Base-by-base conservation (phyloP, 2,329 filamentous ascomycete species). In the Stachybotrys chartarum region DNA sequence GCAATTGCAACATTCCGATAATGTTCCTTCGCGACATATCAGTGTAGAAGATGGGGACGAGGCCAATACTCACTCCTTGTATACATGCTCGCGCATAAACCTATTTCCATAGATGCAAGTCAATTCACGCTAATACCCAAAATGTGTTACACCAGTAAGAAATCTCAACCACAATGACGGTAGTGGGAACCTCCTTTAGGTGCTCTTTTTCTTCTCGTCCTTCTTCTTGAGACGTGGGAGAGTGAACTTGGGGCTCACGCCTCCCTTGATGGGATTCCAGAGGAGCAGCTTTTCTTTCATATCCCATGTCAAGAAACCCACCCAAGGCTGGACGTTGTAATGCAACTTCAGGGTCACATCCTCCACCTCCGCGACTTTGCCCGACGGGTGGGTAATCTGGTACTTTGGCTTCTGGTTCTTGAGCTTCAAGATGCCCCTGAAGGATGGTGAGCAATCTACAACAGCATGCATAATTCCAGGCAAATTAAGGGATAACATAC, bases 261-360 rank as follows among this genome's bases (percentile, higher is more conserved):
- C 87, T 6, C 82, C 84, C 62, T 78, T 75, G 58, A 91, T 65
- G 54, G 75, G 78, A 73, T 84, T 80, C 89, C 89, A 92, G 52
- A 75, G 69, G 10, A 82, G 82, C 55, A 82, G 71, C 60, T 82
- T 77, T 47, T 68, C 63, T 59, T 78, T 71, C 59, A 84, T 78
- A 66, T 88, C 87, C 94, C 94, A 99, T 47, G 88, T 88, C 70
- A 97, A 73, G 53, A 87, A 74, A 14, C 94, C 94, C 11, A 99
- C 91, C 90, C 93, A 97, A 35, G 94, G 94, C 78, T 99, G 94
- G 57, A 97, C 88, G 74, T 97, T 97, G 84, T 96, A 99, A 68
- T 94, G 87, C 54, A 97, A 77, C 64, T 86, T 85, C 59, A 99
- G 77, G 32, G 83, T 86, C 55, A 93, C 90, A 68, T 94, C 85